phyloP scores from a whole-genome alignment of 202 grass and related monocot species.

The Setaria italica region DNA sequence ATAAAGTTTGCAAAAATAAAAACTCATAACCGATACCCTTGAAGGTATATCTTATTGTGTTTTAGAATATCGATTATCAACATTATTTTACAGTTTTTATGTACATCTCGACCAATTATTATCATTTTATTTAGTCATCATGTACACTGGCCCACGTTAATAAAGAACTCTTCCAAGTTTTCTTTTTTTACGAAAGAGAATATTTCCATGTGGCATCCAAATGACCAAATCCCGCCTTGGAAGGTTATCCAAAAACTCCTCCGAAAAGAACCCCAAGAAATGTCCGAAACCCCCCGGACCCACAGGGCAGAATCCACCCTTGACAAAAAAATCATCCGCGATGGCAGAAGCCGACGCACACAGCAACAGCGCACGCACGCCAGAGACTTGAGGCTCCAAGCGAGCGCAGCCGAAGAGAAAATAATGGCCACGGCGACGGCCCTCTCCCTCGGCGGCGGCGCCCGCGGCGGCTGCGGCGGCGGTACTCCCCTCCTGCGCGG shows the following conservation, averaged over 20 bases:
- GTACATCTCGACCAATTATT: neutral
- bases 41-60: neutral
- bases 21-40: neutral
- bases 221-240: neutral
- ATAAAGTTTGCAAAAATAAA: neutral
- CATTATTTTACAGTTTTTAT: neutral
- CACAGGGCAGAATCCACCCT: constrained; percentile 25
- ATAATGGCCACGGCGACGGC: constrained; percentile 77
- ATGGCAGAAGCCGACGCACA: constrained; percentile 41
- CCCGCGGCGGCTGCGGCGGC: constrained; percentile 20
- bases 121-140: neutral
- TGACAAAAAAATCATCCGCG: constrained; percentile 34
- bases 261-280: neutral
- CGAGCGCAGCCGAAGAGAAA: constrained; percentile 39
- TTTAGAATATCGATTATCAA: neutral
- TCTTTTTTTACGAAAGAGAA: neutral
- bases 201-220: constrained; percentile 1
- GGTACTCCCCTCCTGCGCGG: constrained; percentile 40
- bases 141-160: neutral
- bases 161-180: neutral
- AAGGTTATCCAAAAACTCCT: constrained; percentile 20
- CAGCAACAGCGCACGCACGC: constrained; percentile 11
- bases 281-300: neutral
- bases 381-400: constrained; percentile 29
- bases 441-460: constrained; percentile 47